Base-by-base conservation (phyloP, 2,329 filamentous ascomycete genomes). In the Knoxdaviesia proteae region DNA sequence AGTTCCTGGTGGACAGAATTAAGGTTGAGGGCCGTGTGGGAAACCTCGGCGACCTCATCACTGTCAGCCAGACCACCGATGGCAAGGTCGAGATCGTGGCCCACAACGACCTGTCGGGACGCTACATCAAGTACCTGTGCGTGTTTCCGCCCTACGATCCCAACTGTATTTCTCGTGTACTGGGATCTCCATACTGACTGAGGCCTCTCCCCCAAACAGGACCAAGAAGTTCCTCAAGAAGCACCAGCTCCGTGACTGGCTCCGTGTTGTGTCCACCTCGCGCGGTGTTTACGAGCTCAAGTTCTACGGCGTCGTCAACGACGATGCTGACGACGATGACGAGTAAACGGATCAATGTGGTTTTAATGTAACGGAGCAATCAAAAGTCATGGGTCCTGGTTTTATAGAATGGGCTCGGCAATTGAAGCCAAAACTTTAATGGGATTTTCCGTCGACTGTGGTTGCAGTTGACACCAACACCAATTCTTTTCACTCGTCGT, bases 151-250 rank as follows among this genome's bases (percentile, higher is more conserved):
- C 10, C 9, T 9, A 36, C 2, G 10, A 10, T 31, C 7, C 29
- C 20, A 11, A 34, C 5, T 36, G 33, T 9, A 32, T 4, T 31
- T 41, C 39, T 20, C 2, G 20, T 20, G 20, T 20, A 20, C 3
- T 20, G 20, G 20, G 20, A 20, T 5, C 34, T 20, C 20, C 20
- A 20, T 20, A 20, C 20, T 20, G 20, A 20, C 20, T 20, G 5
- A 43, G 8, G 30, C 35, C 47, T 37, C 29, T 29, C 9, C 48
- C 40, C 53, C n/a, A 7, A 39, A 36, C 31, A 93, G 84, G 64
- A 98, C 90, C 66, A 98, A 98, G 84, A 98, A 98, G 78, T 98
- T 94, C 81, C 81, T 98, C 68, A 98, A 98, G 86, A 98, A 98
- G 84, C 84, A 94, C 76, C 88, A 96, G 78, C 84, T 98, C 64